A percentile compares a stretch with the other conserved stretches of the same genome.
Conservation (phyloP, 495 filamentous ascomycete genomes). For the Podospora tetraspora region DNA sequence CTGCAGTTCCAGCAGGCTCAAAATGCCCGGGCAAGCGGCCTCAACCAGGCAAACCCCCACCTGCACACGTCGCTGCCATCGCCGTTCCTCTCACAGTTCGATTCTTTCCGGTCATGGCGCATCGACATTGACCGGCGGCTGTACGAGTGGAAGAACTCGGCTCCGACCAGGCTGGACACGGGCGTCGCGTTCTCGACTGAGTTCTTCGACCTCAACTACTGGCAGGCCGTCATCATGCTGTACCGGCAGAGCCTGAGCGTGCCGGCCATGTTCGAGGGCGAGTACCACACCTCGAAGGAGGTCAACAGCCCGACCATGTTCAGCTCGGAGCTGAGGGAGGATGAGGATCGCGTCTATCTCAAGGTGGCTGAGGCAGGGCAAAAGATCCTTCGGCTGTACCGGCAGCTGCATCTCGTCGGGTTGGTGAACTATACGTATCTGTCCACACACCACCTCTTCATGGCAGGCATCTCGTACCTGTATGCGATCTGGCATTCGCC, state of each 20-base stretch:
- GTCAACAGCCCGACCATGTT: constrained; percentile 44
- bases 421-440: constrained; percentile 95
- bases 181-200: constrained; percentile 82
- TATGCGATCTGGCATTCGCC: constrained; percentile 97
- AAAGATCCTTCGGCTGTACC: constrained; percentile 83
- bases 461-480: constrained; percentile 94
- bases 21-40: constrained; percentile 50
- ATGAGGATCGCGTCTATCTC: constrained; percentile 85
- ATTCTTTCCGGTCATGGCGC: constrained; percentile 83
- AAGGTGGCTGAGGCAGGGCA: constrained; percentile 94
- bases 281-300: constrained; percentile 62
- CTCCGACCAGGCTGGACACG: constrained; percentile 69
- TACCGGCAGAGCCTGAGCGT: constrained; percentile 88
- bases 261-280: constrained; percentile 75
- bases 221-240: constrained; percentile 96
- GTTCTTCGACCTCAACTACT: constrained; percentile 91
- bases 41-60: constrained; percentile 59
- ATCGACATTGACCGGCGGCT: constrained; percentile 79
- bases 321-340: constrained; percentile 59
- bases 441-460: constrained; percentile 95
- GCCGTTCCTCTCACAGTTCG: constrained; percentile 77
- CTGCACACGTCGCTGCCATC: constrained; percentile 76
- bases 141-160: constrained; percentile 79
- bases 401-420: constrained; percentile 79
- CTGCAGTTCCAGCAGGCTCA: constrained; percentile 83